phyloP scores from a whole-genome alignment of 768 basidiomycete genomes.

The Postia placenta region DNA sequence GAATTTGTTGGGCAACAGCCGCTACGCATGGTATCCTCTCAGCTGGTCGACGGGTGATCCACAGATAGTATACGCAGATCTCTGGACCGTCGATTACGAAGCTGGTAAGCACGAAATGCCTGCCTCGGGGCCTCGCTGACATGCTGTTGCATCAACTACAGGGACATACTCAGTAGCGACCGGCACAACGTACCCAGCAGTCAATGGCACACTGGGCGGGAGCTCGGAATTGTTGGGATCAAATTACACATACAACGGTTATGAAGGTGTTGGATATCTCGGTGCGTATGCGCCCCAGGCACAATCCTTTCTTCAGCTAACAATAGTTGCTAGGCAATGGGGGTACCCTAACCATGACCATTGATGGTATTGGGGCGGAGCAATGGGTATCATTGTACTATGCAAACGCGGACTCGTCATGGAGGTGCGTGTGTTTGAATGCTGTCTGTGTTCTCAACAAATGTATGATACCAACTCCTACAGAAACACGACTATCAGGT shows the following conservation, averaged over 20 bases:
- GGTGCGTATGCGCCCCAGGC: slow-evolving; percentile 26
- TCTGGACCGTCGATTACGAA: slow-evolving; percentile 47
- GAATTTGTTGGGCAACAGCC: slow-evolving; percentile 44
- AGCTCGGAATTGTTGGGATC: slow-evolving; percentile 35
- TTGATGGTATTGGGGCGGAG: slow-evolving; percentile 44
- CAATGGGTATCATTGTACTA: slow-evolving; percentile 62
- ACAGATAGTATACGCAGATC: slow-evolving; percentile 47
- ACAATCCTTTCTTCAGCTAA: not conserved
- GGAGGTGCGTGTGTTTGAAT: slow-evolving; percentile 37
- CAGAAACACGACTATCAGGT: slow-evolving; percentile 51
- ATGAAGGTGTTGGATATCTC: slow-evolving; percentile 47
- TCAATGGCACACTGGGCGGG: slow-evolving; percentile 43
- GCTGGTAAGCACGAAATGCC: slow-evolving; percentile 26
- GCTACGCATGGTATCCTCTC: slow-evolving; percentile 59
- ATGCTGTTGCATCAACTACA: slow-evolving; percentile 6
- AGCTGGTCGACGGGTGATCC: slow-evolving; percentile 50
- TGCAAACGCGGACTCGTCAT: slow-evolving; percentile 54
- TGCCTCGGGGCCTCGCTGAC: no score
- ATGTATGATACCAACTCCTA: not conserved
- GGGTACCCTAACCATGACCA: slow-evolving; percentile 49
- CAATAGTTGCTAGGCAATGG: slow-evolving; percentile 37
- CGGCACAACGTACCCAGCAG: slow-evolving; percentile 54
- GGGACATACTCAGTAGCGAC: slow-evolving; percentile 43
- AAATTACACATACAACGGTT: slow-evolving; percentile 44
- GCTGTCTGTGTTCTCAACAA: no score